Evolutionary conservation across 306 rosid genomes (phyloP).

Genomic region (Hippophae gyantsensis): DNA sequence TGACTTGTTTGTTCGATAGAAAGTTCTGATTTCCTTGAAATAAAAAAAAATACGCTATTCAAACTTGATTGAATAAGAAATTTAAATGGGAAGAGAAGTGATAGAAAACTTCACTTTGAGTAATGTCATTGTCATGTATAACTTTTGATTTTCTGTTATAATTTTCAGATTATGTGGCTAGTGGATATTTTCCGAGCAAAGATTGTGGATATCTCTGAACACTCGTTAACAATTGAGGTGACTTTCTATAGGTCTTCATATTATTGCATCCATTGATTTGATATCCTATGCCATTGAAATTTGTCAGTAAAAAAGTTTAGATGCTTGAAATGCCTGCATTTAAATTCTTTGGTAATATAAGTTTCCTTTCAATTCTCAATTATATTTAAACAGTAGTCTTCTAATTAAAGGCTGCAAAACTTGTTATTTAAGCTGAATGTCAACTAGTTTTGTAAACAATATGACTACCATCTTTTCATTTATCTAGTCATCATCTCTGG

Average conservation of each 20-base stretch:
- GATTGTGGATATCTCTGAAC: constrained; percentile 45
- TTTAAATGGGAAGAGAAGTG: too few relatives aligned
- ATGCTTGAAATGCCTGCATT: neutral
- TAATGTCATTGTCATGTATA: neutral
- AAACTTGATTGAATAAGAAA: too few relatives aligned
- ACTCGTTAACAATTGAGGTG: constrained; percentile 46
- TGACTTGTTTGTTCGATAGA: too few relatives aligned
- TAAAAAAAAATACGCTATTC: too few relatives aligned
- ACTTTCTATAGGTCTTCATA: constrained; percentile 7
- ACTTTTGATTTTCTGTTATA: constrained; percentile 8
- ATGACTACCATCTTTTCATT: too few relatives aligned
- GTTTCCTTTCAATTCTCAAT: neutral
- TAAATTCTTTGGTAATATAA: neutral
- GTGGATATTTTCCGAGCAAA: constrained; percentile 49
- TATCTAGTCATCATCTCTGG: too few relatives aligned
- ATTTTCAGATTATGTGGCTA: constrained; percentile 48
- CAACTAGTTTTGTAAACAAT: too few relatives aligned
- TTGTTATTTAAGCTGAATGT: too few relatives aligned
- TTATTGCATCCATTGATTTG: neutral
- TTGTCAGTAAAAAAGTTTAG: neutral
- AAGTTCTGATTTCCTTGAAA: too few relatives aligned
- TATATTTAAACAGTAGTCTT: neutral
- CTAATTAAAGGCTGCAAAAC: too few relatives aligned
- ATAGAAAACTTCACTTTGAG: too few relatives aligned
- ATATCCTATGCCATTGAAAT: neutral